Percentiles rank a stretch among this genome's conserved stretches.
Conservation (phyloP, 495 filamentous ascomycete genomes). For the Chaetomium fimeti region DNA sequence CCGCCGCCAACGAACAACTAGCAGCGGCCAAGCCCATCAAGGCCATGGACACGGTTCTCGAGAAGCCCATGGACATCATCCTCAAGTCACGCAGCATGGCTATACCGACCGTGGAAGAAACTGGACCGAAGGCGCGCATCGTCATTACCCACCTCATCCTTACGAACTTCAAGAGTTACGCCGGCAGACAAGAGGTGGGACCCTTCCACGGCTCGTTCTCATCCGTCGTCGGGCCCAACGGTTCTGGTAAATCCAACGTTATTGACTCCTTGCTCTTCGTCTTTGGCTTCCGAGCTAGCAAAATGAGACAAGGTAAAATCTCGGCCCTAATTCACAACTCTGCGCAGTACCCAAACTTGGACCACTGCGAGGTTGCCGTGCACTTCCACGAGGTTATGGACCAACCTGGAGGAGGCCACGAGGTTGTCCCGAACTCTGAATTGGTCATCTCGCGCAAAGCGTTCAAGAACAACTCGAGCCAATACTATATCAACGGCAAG, state of each 20-base stretch:
- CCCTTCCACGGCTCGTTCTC: constrained; percentile 97
- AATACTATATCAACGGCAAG: constrained; percentile 91
- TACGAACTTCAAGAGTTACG: constrained; percentile 98
- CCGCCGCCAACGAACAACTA: constrained; percentile 58
- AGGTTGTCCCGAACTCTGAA: constrained; percentile 75
- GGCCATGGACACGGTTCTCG: constrained; percentile 68
- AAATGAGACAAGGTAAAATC: constrained; percentile 98
- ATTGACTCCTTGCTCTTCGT: constrained; percentile 98
- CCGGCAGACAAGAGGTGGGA: constrained; percentile 89
- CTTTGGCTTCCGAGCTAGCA: constrained; percentile 96
- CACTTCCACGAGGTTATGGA: constrained; percentile 95
- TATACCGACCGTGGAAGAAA: constrained; percentile 63
- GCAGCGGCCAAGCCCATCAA: constrained; percentile 63
- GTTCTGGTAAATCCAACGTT: constrained; percentile 97
- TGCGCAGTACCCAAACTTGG: constrained; percentile 75
- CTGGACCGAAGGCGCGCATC: constrained; percentile 74
- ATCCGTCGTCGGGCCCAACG: constrained; percentile 97
- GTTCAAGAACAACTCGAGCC: constrained; percentile 97
- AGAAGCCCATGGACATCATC: constrained; percentile 92
- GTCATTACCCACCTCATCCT: constrained; percentile 89
- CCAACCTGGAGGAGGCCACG: constrained; percentile 66
- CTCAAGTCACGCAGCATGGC: constrained; percentile 77
- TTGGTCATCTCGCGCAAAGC: constrained; percentile 87
- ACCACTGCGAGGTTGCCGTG: constrained; percentile 91
- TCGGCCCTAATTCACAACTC: constrained; percentile 97